phyloP scores from a whole-genome alignment of 2,329 filamentous ascomycete species.

The Claviceps capensis region DNA sequence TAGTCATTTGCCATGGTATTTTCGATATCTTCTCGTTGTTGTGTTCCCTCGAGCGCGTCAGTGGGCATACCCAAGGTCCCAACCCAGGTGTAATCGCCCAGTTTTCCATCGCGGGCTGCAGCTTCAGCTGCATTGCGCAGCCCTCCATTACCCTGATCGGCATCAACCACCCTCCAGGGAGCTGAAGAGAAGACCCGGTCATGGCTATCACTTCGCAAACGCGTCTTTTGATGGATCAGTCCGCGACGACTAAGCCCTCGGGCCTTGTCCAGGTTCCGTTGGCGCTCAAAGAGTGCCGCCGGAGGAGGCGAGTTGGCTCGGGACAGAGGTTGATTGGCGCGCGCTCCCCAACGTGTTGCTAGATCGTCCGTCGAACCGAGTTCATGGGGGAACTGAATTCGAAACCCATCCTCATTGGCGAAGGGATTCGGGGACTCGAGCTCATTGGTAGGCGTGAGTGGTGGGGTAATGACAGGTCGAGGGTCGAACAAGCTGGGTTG shows the following conservation, averaged over 20 bases:
- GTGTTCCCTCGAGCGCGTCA: constrained; percentile 61
- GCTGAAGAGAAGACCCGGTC: constrained; percentile 62
- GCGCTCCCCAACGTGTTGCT: constrained; percentile 62
- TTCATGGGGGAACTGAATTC: constrained; percentile 39
- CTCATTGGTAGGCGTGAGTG: constrained; percentile 40
- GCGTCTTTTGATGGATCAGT: constrained; percentile 38
- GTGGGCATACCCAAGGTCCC: constrained; percentile 91
- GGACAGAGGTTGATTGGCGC: constrained; percentile 66
- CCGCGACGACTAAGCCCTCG: constrained; percentile 43
- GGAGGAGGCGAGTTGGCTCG: constrained; percentile 62
- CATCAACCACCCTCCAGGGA: constrained; percentile 69
- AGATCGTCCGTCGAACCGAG: constrained; percentile 56
- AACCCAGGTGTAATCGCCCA: constrained; percentile 74
- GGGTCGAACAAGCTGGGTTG: constrained; percentile 41
- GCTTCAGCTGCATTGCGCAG: constrained; percentile 79
- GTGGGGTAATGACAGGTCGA: constrained; percentile 35
- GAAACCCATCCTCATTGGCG: constrained; percentile 42
- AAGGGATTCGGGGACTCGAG: constrained; percentile 33
- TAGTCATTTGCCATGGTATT: constrained; percentile 69
- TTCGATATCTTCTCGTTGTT: constrained; percentile 70
- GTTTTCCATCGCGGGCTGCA: constrained; percentile 52
- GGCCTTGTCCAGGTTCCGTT: constrained; percentile 42
- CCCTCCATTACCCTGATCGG: constrained; percentile 85
- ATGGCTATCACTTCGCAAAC: constrained; percentile 46
- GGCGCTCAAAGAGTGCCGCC: constrained; percentile 59